Conservation (phyloP, 2,329 filamentous ascomycete species). For the Paecilomyces fulvus region DNA sequence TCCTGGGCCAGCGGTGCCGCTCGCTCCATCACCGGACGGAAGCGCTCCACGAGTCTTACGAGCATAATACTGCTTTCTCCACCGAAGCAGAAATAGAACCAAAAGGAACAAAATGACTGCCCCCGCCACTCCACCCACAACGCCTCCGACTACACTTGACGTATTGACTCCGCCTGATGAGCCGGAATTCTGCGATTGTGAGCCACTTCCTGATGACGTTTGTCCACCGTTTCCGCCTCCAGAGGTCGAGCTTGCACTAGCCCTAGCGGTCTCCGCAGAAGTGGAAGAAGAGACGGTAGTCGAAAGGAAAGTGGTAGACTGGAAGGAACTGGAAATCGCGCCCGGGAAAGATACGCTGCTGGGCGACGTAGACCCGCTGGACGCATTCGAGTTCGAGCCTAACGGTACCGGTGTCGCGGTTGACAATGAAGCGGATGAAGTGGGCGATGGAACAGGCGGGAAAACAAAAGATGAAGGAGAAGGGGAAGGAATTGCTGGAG, state of each 20-base stretch:
- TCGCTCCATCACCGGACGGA: constrained; percentile 15
- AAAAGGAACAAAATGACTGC: constrained; percentile 44
- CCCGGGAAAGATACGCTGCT: neutral
- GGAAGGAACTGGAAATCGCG: neutral
- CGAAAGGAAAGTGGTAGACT: neutral
- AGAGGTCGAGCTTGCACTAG: neutral
- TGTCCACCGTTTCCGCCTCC: neutral
- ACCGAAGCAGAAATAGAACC: constrained; percentile 16
- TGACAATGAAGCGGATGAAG: neutral
- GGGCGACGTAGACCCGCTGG: neutral
- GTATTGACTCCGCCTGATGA: constrained; percentile 29
- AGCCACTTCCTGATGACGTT: neutral
- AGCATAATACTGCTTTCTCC: constrained; percentile 9
- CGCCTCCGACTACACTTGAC: constrained; percentile 51
- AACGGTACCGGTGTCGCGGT: neutral
- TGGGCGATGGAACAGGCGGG: neutral
- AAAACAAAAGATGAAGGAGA: neutral
- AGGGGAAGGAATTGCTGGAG: neutral
- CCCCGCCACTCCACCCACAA: constrained; percentile 55
- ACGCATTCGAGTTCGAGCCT: neutral
- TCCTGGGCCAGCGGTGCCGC: constrained; percentile 6
- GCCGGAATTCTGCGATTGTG: constrained; percentile 5
- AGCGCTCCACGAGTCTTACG: constrained; percentile 14
- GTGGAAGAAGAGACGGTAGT: neutral
- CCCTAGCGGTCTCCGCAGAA: neutral